Conservation (phyloP, 345 rosid genomes). For the Syzygium aromaticum region DNA sequence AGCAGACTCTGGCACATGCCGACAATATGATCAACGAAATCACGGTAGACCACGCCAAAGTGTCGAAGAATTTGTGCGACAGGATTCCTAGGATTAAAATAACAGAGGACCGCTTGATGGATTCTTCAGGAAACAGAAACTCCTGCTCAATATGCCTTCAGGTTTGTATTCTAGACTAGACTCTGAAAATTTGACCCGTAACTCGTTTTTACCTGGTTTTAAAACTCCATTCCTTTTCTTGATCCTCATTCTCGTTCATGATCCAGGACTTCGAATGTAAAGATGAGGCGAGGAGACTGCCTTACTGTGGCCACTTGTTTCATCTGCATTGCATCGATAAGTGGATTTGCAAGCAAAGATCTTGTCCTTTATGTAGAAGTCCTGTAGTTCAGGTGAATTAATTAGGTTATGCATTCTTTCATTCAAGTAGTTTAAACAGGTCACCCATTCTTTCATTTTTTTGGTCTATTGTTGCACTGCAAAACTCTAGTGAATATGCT, state of each 20-base stretch:
- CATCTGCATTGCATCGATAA: constrained; percentile 12
- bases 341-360: constrained; percentile 17
- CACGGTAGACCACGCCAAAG: rapidly evolving
- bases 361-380: constrained; percentile 33
- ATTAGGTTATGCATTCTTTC: background rate
- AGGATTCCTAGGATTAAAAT: constrained; percentile 4
- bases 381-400: background rate
- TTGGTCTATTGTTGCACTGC: background rate
- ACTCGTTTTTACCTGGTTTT: background rate
- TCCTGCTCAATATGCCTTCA: constrained; percentile 39
- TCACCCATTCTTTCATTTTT: background rate
- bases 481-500: background rate
- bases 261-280: constrained; percentile 19
- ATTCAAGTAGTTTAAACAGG: background rate
- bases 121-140: constrained; percentile 9
- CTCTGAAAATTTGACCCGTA: background rate
- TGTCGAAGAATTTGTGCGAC: background rate
- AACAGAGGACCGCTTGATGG: constrained; percentile 7
- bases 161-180: constrained; percentile 9
- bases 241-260: background rate
- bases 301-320: constrained; percentile 20
- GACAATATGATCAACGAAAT: background rate
- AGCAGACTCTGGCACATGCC: background rate
- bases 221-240: background rate
- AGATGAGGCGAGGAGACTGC: constrained; percentile 13